Evolutionary conservation across 345 rosid species (phyloP).

Genomic region (Conringia planisiliqua): DNA sequence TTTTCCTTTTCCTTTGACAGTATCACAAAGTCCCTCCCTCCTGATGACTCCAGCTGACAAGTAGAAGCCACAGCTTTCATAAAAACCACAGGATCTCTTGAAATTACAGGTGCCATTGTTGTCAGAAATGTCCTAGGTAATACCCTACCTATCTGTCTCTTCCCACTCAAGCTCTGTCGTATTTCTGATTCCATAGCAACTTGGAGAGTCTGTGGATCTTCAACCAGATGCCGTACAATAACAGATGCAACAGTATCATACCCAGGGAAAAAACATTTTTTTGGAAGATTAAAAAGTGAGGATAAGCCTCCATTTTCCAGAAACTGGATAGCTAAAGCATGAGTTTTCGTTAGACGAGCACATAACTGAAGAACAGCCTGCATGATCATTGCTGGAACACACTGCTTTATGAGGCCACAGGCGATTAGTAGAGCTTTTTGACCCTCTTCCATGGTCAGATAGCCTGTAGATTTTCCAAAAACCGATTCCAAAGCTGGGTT

Average conservation of each 20-base stretch:
- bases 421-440: conserved; percentile 59
- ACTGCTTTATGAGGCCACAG: conserved; percentile 74
- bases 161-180: conserved; percentile 70
- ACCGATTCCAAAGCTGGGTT: conserved; percentile 48
- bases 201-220: conserved; percentile 97
- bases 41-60: conserved; percentile 90
- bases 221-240: conserved; percentile 85
- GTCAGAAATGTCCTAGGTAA: conserved; percentile 67
- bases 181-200: conserved; percentile 96
- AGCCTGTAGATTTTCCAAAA: conserved; percentile 82
- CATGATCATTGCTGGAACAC: conserved; percentile 85
- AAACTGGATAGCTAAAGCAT: conserved; percentile 71
- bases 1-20: conserved; percentile 77
- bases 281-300: conserved; percentile 78
- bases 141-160: conserved; percentile 68
- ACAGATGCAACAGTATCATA: conserved; percentile 88
- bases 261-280: conserved; percentile 81
- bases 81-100: conserved; percentile 83
- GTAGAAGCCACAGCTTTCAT: conserved; percentile 79
- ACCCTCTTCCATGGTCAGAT: conserved; percentile 71
- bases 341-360: conserved; percentile 89
- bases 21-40: conserved; percentile 73
- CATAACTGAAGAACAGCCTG: conserved; percentile 95
- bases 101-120: conserved; percentile 85
- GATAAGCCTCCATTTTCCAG: conserved; percentile 81